A percentile compares a stretch with the other conserved stretches of the same genome.
These are phyloP conservation scores for Baudoinia panamericana DNA, from an alignment of 495 filamentous ascomycete species.

Conservation along the genomic window DNA sequence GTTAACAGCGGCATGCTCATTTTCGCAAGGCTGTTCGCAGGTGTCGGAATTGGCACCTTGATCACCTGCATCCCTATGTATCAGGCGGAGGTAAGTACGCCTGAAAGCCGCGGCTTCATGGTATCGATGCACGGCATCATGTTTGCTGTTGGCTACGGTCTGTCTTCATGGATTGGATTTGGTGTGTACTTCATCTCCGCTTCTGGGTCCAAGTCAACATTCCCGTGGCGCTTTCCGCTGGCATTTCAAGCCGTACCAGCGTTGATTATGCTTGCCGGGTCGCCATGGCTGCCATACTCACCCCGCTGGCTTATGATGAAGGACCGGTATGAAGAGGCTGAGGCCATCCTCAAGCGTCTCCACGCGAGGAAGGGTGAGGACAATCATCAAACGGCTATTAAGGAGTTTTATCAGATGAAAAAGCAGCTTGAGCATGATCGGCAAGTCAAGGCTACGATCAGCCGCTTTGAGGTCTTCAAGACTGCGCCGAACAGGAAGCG, in stretches of 20 bases:
- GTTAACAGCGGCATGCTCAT: constrained; percentile 21
- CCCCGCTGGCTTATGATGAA: constrained; percentile 19
- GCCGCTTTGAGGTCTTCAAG: constrained; percentile 18
- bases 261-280: constrained; percentile 16
- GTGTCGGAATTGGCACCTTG: constrained; percentile 17
- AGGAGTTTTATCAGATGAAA: constrained; percentile 23
- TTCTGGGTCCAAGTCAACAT: constrained; percentile 5
- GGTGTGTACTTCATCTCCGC: constrained; percentile 19
- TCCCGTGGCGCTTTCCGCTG: constrained; percentile 20
- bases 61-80: constrained; percentile 15
- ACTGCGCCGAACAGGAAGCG: constrained; percentile 18
- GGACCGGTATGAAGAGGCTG: constrained; percentile 19
- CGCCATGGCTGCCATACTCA: constrained; percentile 15
- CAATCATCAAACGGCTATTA: constrained; percentile 7
- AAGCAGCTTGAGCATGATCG: constrained; percentile 21
- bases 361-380: constrained; percentile 11
- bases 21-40: constrained; percentile 14
- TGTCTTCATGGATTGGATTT: constrained; percentile 21
- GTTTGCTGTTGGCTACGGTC: constrained; percentile 19
- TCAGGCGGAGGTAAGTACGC: constrained; percentile 20
- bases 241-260: constrained; percentile 20
- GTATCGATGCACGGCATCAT: constrained; percentile 21
- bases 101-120: constrained; percentile 21
- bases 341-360: constrained; percentile 13
- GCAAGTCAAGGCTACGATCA: constrained; percentile 15